A percentile compares a stretch with the other conserved stretches of the same genome.
These are phyloP conservation scores for Rhodofomes roseus DNA, from an alignment of 1,284 basidiomycete genomes.

Conservation along the genomic window DNA sequence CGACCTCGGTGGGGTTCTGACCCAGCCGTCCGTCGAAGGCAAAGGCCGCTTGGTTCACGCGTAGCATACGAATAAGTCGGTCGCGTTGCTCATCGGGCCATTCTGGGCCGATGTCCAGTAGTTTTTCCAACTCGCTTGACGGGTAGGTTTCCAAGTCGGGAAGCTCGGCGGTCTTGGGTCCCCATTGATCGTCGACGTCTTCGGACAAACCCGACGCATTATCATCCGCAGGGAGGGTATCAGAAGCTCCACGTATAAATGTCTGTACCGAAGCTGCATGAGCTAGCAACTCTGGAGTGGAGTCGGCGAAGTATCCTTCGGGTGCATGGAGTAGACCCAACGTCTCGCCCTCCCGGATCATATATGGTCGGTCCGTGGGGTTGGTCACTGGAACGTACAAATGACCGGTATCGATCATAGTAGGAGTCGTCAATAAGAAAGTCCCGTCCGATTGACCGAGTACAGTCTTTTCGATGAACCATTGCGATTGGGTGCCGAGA, in stretches of 20 bases:
- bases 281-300: neutral
- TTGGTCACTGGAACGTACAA: neutral
- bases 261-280: neutral
- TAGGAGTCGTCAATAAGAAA: neutral
- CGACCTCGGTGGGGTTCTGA: constrained; percentile 12
- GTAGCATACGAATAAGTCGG: constrained; percentile 8
- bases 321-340: neutral
- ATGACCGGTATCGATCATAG: neutral
- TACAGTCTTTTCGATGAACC: neutral
- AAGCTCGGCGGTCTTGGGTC: constrained; percentile 14
- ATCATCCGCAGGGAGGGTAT: no score
- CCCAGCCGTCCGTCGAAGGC: constrained; percentile 26
- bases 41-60: no score
- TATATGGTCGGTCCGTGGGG: neutral
- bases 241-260: no score
- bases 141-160: constrained; percentile 11
- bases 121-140: constrained; percentile 5
- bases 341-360: no score
- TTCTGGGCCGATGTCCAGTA: constrained; percentile 12
- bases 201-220: no score
- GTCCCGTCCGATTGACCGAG: no score
- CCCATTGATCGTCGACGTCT: no score
- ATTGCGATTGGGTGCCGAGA: neutral
- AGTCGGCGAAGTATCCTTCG: neutral
- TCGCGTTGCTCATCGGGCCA: constrained; percentile 10